Evolutionary conservation across 1,284 basidiomycete genomes (phyloP).

Genomic region (Rhizoctonia solani): DNA sequence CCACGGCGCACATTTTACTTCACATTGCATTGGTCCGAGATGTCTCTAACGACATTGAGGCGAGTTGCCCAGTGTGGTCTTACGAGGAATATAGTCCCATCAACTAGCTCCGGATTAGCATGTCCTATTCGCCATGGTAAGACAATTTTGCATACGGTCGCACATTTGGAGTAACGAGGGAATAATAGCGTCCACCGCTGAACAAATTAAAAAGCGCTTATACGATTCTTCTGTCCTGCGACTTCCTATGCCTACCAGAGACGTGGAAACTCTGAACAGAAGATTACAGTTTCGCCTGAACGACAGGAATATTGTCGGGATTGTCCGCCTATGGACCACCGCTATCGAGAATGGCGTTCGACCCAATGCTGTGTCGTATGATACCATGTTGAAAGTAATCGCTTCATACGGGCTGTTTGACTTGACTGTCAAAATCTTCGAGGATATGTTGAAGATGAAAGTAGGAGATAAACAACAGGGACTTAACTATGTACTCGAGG

Average conservation of each 20-base stretch:
- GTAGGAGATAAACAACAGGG: constrained; percentile 60
- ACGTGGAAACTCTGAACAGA: background rate
- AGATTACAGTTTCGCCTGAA: background rate
- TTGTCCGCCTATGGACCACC: constrained; percentile 48
- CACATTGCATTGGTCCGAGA: too few relatives aligned
- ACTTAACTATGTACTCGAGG: constrained; percentile 68
- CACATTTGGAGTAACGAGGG: background rate
- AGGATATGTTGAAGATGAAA: constrained; percentile 67
- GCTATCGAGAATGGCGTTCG: constrained; percentile 48
- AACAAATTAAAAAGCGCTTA: background rate
- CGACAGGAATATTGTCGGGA: constrained; percentile 19
- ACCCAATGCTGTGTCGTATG: constrained; percentile 50
- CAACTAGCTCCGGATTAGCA: background rate
- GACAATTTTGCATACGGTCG: background rate
- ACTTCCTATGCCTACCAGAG: background rate
- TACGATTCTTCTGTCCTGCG: constrained; percentile 4
- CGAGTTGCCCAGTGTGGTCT: background rate
- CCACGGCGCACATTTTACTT: background rate
- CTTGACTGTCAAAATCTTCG: constrained; percentile 70
- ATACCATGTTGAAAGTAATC: constrained; percentile 56
- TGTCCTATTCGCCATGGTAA: background rate
- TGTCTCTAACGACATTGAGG: background rate
- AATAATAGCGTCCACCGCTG: background rate
- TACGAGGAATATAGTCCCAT: background rate
- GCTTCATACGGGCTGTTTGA: constrained; percentile 47